These are phyloP conservation scores for Trebouxia gelatinosa DNA, from an alignment of 163 green algal genomes.

Conservation along the genomic window DNA sequence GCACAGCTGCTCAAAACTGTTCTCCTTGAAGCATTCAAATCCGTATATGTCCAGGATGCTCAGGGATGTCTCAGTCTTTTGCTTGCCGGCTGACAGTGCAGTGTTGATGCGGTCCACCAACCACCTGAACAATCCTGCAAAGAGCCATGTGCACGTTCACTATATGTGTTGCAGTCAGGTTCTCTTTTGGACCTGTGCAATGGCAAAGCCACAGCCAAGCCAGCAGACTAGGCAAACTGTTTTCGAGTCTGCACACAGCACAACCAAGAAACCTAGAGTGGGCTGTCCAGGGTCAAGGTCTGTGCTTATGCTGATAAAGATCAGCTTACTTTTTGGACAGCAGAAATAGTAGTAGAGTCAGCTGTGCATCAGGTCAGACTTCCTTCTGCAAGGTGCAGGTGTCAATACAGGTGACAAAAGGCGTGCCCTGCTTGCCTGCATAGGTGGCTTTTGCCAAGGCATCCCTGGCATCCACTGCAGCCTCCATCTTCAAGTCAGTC, in stretches of 20 bases:
- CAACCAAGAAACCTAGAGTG: no score
- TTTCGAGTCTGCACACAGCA: no score
- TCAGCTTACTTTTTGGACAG: no score
- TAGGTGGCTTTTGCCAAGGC: constrained; percentile 88
- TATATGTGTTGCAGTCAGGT: neutral
- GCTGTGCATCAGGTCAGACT: no score
- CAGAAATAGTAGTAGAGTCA: no score
- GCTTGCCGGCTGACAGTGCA: constrained; percentile 63
- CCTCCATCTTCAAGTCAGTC: constrained; percentile 61
- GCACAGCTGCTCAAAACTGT: constrained; percentile 91
- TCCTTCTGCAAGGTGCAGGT: neutral
- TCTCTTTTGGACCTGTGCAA: no score
- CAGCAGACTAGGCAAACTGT: no score
- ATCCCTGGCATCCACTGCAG: constrained; percentile 72
- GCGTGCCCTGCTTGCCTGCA: constrained; percentile 45
- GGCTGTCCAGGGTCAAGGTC: no score
- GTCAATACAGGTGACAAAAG: neutral
- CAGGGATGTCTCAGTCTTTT: constrained; percentile 41
- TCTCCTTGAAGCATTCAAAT: constrained; percentile 66
- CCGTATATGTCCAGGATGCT: constrained; percentile 72
- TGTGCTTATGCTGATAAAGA: no score
- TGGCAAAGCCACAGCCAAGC: no score
- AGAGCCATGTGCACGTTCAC: no score
- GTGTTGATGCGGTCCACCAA: constrained; percentile 64
- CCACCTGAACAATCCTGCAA: constrained; percentile 46